Evolutionary conservation across 2,329 filamentous ascomycete genomes (phyloP), one percentile per base, ranked within the genome.

Genomic region (Daldinia eschscholtzii): DNA sequence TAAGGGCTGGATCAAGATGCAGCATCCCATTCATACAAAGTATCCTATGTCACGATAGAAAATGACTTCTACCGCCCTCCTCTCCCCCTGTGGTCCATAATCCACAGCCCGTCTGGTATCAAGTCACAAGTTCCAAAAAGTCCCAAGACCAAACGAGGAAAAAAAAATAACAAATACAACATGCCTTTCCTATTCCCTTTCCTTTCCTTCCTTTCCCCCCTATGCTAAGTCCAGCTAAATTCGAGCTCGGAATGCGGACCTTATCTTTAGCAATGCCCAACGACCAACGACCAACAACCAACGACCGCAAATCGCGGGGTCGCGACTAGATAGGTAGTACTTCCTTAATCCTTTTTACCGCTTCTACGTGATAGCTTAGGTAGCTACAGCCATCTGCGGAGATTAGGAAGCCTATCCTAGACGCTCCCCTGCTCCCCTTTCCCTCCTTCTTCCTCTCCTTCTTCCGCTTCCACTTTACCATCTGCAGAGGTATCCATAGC

Each of bases 21-120:
- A 55, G 50, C 37, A 61, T 64, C 59, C 59, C 64, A 67, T 67
- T 67, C 57, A 59, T 63, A 63, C 55, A 59, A 35, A 66, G 28
- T 67, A 63, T 67, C 64, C 64, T 63, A 63, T 6, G 33, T 37
- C 30, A 55, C 52, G 12, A 6, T 35, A 55, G 33, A 30, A 57
- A 55, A 55, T 13, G 12, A 20, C 30, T 23, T n/a, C 33, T 55
- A 20, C 18, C 13, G 10, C 33, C 33, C 9, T 37, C 52, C 18
- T 23, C 6, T 23, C 6, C 33, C 7, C 52, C 33, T 35, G n/a
- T 23, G 10, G 33, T 55, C 26, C 46, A 18, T 52, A 52, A 33
- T 52, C 53, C 55, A 20, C 39, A 39, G 10, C 26, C 26, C 55
- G 37, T 57, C 55, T 57, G 55, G 55, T 57, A 57, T 57, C 55